Evolutionary conservation across 2,329 filamentous ascomycete genomes (phyloP), one percentile per base, ranked within the genome.

Genomic region (Trichoderma koningiopsis): DNA sequence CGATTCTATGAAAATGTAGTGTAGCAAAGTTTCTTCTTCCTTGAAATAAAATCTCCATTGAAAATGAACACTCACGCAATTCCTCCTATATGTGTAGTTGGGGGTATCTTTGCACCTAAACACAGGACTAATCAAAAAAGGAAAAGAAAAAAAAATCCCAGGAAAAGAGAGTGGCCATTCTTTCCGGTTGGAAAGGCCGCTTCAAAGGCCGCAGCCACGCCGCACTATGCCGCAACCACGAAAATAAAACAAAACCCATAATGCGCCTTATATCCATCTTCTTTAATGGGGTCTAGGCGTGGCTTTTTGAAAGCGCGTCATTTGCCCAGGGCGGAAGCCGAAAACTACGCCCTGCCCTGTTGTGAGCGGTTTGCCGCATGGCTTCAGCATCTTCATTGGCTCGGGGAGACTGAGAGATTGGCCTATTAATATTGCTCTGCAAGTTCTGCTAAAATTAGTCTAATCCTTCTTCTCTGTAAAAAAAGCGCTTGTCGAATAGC

Each of bases 291-390:
- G 16, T 49, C 22, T 61, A 19, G 55, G 22, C n/a, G 4, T 52
- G n/a, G 40, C 37, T 49, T 16, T 31, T 19, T 5, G 52, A 40
- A 47, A 70, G 62, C 14, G 62, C 62, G 27, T 75, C 72, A 62
- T 72, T 79, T 37, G 78, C 78, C 78, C 78, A 80, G 14, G 69
- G 62, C 10, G 79, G 78, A 33, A 79, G 72, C 47, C 73, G 75
- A 49, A 72, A 70, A 14, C 62, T 60, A 19, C 73, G 71, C 24
- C 72, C 72, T 70, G 68, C 75, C 67, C 77, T 76, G 5, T 68
- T 68, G 58, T 77, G 74, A 24, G 75, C 77, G 35, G 77, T 76
- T 67, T 77, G 77, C 52, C 74, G 74, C 76, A 81, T 77, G 19
- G 79, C 76, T 59, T 75, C 74, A 49, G 77, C 70, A 55, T 80